Percentiles rank a stretch among this genome's conserved stretches.
phyloP scores from a whole-genome alignment of 306 rosid species.

The Crataegus laevigata region DNA sequence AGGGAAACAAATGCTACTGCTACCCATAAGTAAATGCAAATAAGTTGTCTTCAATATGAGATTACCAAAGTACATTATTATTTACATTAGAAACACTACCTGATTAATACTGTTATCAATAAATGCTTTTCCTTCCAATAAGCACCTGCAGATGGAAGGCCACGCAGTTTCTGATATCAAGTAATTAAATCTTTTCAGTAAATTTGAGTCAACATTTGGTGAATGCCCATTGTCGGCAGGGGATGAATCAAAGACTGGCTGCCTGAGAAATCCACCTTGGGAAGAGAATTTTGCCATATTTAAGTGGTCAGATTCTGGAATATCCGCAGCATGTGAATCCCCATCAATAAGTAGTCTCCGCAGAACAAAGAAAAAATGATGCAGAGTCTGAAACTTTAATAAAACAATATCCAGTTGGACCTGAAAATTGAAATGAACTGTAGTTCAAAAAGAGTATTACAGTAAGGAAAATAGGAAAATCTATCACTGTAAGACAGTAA shows the following conservation, averaged over 20 bases:
- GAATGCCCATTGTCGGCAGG: slow-evolving; percentile 30
- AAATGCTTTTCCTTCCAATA: slow-evolving; percentile 71
- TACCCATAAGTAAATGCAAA: background rate
- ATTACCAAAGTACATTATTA: background rate
- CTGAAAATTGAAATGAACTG: slow-evolving; percentile 29
- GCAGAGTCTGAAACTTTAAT: slow-evolving; percentile 61
- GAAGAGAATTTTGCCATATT: slow-evolving; percentile 41
- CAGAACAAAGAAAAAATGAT: slow-evolving; percentile 86
- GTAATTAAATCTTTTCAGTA: slow-evolving; percentile 40
- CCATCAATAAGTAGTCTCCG: slow-evolving; percentile 67
- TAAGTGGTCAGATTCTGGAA: slow-evolving; percentile 24
- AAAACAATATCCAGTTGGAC: slow-evolving; percentile 66
- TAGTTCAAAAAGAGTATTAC: background rate
- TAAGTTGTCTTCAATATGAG: background rate
- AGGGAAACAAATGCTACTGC: background rate
- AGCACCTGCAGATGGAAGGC: slow-evolving; percentile 66
- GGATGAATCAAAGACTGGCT: slow-evolving; percentile 45
- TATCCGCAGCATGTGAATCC: slow-evolving; percentile 29
- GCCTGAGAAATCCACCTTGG: slow-evolving; percentile 89
- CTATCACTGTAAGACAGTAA: background rate
- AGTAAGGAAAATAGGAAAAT: too few relatives aligned
- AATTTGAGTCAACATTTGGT: slow-evolving; percentile 29
- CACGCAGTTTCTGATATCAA: slow-evolving; percentile 65
- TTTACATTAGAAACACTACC: slow-evolving; percentile 33
- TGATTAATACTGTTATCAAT: slow-evolving; percentile 64